These are phyloP conservation scores for Claviceps monticola DNA, from an alignment of 2,329 filamentous ascomycete species.

Conservation along the genomic window DNA sequence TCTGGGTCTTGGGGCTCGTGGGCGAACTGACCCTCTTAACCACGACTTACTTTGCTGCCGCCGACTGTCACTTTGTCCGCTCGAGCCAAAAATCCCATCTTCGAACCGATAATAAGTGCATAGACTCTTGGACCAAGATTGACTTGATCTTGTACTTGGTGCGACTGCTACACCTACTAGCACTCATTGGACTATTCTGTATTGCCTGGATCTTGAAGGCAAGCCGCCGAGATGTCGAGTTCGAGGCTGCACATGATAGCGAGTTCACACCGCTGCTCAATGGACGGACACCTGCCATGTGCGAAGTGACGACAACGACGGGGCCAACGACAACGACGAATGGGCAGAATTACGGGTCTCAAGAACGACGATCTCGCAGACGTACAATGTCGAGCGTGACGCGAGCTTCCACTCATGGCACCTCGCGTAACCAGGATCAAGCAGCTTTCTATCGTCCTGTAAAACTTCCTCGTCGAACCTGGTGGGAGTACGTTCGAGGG, in stretches of 20 bases:
- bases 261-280: constrained; percentile 53
- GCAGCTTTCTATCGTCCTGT: constrained; percentile 82
- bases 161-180: constrained; percentile 53
- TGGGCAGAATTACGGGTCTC: constrained; percentile 8
- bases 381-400: constrained; percentile 27
- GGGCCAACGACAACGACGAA: constrained; percentile 6
- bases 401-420: constrained; percentile 15
- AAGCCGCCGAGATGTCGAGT: constrained; percentile 21
- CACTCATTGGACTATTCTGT: constrained; percentile 37
- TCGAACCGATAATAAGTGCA: constrained; percentile 15
- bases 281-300: constrained; percentile 20
- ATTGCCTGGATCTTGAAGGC: constrained; percentile 28
- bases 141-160: constrained; percentile 54
- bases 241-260: constrained; percentile 28
- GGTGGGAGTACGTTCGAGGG: constrained; percentile 90
- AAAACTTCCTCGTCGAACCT: constrained; percentile 73
- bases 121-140: constrained; percentile 29
- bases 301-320: constrained; percentile 22
- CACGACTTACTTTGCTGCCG: constrained; percentile 55
- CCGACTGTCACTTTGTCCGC: constrained; percentile 47
- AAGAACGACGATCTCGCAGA: constrained; percentile 18
- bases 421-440: constrained; percentile 40
- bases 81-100: constrained; percentile 16
- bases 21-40: constrained; percentile 62
- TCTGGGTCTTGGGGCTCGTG: constrained; percentile 62